Evolutionary conservation across 2,329 filamentous ascomycete species (phyloP).

Genomic region (Colletotrichum sp.): DNA sequence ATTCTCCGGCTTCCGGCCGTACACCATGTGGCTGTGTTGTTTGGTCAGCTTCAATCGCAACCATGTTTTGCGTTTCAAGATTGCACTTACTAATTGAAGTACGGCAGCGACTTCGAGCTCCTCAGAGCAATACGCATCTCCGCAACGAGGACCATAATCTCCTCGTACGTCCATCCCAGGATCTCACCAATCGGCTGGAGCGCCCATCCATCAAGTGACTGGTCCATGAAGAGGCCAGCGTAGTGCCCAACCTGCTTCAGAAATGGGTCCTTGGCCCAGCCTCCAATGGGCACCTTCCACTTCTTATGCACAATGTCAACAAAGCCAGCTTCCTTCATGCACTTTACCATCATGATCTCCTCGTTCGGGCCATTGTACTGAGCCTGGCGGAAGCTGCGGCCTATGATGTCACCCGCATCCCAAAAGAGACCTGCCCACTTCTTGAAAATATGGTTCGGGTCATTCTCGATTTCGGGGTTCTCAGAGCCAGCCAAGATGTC

Average conservation of each 20-base stretch:
- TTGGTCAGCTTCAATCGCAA: too few relatives aligned
- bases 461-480: neutral
- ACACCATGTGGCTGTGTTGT: too few relatives aligned
- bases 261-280: slow-evolving; percentile 17
- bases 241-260: too few relatives aligned
- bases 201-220: slow-evolving; percentile 31
- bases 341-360: neutral
- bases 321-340: slow-evolving; percentile 23
- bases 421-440: too few relatives aligned
- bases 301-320: slow-evolving; percentile 16
- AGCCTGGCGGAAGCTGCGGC: too few relatives aligned
- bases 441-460: neutral
- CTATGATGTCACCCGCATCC: too few relatives aligned
- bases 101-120: too few relatives aligned
- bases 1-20: too few relatives aligned
- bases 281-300: slow-evolving; percentile 20
- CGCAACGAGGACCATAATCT: slow-evolving; percentile 25
- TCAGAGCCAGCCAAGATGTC: slow-evolving; percentile 22
- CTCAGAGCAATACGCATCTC: too few relatives aligned
- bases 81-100: too few relatives aligned
- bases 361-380: slow-evolving; percentile 21
- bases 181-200: slow-evolving; percentile 29
- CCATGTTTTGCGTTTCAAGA: too few relatives aligned
- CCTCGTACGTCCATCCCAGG: slow-evolving; percentile 30
- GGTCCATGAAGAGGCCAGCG: slow-evolving; percentile 27